phyloP scores from a whole-genome alignment of 2,329 filamentous ascomycete species.

The Lanzia echinophila region DNA sequence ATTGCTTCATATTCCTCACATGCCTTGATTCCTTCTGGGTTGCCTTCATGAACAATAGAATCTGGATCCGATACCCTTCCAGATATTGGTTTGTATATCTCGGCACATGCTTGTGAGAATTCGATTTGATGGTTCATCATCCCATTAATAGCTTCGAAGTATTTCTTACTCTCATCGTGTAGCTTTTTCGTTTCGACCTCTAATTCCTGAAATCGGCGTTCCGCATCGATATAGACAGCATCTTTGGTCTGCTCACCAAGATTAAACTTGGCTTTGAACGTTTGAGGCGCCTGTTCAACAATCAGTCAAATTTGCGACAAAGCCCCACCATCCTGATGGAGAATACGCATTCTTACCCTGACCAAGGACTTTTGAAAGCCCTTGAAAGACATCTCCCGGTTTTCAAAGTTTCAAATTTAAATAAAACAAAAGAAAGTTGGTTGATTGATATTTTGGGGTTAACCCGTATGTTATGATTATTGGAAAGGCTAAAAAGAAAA shows the following conservation, averaged over 20 bases:
- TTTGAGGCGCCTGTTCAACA: slow-evolving; percentile 67
- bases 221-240: slow-evolving; percentile 87
- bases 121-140: slow-evolving; percentile 98
- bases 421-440: background rate
- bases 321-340: slow-evolving; percentile 16
- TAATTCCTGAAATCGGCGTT: slow-evolving; percentile 87
- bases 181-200: slow-evolving; percentile 95
- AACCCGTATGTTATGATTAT: slow-evolving; percentile 1
- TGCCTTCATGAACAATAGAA: slow-evolving; percentile 73
- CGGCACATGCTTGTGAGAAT: slow-evolving; percentile 91
- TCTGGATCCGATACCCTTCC: slow-evolving; percentile 91
- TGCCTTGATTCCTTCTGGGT: slow-evolving; percentile 85
- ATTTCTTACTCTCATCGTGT: slow-evolving; percentile 95
- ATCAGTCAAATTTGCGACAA: slow-evolving; percentile 18
- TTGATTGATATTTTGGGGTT: background rate
- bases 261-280: slow-evolving; percentile 87
- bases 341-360: slow-evolving; percentile 50
- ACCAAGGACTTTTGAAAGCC: slow-evolving; percentile 86
- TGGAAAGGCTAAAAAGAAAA: background rate
- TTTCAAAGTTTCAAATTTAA: slow-evolving; percentile 1
- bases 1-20: slow-evolving; percentile 95
- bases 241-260: slow-evolving; percentile 95
- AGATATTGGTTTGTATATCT: slow-evolving; percentile 97
- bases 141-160: slow-evolving; percentile 95
- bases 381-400: slow-evolving; percentile 78